Percentiles rank a stretch among this genome's conserved stretches.
These are phyloP conservation scores for Solanum corneliomulleri DNA, from an alignment of 257 asterid species.

Conservation along the genomic window DNA sequence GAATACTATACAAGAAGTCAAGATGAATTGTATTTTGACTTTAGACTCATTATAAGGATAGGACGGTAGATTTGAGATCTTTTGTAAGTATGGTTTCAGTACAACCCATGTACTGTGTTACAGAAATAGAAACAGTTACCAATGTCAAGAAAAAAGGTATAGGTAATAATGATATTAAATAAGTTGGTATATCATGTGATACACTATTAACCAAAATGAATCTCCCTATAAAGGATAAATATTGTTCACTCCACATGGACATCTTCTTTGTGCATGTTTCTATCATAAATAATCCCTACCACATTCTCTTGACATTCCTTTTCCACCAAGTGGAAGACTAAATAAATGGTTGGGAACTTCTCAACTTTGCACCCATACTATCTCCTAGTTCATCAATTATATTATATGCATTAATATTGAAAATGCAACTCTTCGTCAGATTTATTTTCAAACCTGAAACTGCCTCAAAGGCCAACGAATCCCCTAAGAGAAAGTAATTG, in stretches of 20 bases:
- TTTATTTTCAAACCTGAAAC: background rate
- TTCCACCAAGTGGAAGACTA: background rate
- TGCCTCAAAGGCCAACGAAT: background rate
- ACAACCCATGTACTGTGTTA: background rate
- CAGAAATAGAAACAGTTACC: background rate
- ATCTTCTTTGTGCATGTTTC: background rate
- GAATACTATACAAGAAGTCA: background rate
- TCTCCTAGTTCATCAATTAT: background rate
- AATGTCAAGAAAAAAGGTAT: background rate
- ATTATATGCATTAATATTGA: background rate
- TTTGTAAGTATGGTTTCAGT: background rate
- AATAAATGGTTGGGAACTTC: background rate
- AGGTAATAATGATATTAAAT: background rate
- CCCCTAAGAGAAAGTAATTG: background rate
- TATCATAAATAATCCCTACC: background rate
- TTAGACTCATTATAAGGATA: background rate
- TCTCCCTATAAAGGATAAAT: background rate
- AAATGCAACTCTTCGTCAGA: background rate
- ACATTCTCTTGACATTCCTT: background rate
- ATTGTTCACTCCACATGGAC: background rate
- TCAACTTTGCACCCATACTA: background rate
- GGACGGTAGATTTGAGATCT: background rate
- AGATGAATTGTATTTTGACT: background rate
- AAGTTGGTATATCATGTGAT: background rate
- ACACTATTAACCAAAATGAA: background rate